These are phyloP conservation scores for Microbotryum lychnidis-dioicae DNA, from an alignment of 1,284 basidiomycete genomes.

Conservation along the genomic window DNA sequence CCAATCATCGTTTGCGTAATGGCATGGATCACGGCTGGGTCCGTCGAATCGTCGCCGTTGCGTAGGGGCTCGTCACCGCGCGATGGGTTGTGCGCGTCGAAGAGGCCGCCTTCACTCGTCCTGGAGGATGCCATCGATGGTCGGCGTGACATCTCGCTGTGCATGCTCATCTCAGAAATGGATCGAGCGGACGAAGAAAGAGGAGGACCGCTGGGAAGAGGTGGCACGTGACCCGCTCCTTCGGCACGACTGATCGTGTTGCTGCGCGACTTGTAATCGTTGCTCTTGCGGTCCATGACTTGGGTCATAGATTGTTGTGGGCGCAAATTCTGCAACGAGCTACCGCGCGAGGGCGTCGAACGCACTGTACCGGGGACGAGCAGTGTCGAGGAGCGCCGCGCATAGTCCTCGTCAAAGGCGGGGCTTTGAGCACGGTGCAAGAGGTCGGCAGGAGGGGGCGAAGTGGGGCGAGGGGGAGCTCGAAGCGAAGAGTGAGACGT, in stretches of 20 bases:
- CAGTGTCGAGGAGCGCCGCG: slow-evolving; percentile 1
- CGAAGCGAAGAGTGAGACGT: slow-evolving; percentile 40
- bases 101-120: slow-evolving; percentile 35
- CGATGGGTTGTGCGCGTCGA: slow-evolving; percentile 11
- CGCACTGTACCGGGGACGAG: too few species aligned
- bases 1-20: slow-evolving; percentile 99
- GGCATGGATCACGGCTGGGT: slow-evolving; percentile 80
- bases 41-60: slow-evolving; percentile 51
- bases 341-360: too few species aligned
- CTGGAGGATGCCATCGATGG: slow-evolving; percentile 34
- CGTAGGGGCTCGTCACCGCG: slow-evolving; percentile 7
- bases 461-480: slow-evolving; percentile 64
- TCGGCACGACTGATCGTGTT: too few species aligned
- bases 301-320: too few species aligned
- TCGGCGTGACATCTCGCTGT: slow-evolving; percentile 25
- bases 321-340: too few species aligned
- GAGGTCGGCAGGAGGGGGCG: slow-evolving; percentile 79
- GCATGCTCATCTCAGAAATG: slow-evolving; percentile 28
- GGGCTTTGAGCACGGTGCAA: slow-evolving; percentile 79
- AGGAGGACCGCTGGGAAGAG: slow-evolving; percentile 2
- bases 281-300: too few species aligned
- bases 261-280: too few species aligned
- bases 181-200: slow-evolving; percentile 16
- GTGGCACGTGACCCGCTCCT: neutral
- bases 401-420: slow-evolving; percentile 47